Evolutionary conservation across 345 rosid species (phyloP).

Genomic region (Melaleuca alternifolia): DNA sequence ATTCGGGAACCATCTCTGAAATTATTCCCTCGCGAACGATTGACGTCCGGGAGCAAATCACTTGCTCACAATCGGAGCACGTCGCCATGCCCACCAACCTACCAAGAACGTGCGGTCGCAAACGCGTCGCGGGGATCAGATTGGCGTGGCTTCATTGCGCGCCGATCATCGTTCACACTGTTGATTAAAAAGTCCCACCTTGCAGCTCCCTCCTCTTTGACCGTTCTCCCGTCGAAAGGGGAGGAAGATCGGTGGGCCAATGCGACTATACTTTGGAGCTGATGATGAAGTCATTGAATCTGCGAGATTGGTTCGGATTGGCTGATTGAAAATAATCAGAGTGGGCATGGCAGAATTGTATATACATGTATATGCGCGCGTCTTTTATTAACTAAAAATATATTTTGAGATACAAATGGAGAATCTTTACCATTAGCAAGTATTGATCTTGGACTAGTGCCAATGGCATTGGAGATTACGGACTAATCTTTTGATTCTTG

Average conservation of each 20-base stretch:
- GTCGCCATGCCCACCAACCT: not conserved
- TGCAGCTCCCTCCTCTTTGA: not conserved
- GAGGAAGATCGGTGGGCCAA: not conserved
- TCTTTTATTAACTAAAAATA: not conserved
- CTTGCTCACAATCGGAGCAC: not conserved
- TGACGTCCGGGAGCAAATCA: rapidly evolving
- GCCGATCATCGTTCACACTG: not conserved
- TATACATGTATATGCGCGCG: not conserved
- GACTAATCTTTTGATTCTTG: not conserved
- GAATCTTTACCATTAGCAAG: not conserved
- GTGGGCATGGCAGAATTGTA: not conserved
- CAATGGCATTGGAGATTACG: not conserved
- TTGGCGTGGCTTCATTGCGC: not conserved
- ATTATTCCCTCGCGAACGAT: not conserved
- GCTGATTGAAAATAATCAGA: not conserved
- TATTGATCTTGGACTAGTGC: not conserved
- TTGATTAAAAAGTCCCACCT: not conserved
- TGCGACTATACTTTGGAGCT: not conserved
- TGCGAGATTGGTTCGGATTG: not conserved
- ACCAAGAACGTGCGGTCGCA: not conserved
- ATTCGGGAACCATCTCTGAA: not conserved
- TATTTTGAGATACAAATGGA: not conserved
- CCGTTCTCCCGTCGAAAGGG: rapidly evolving
- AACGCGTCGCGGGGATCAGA: not conserved
- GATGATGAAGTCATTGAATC: not conserved